These are phyloP conservation scores for Aureobasidium sp. DNA, from an alignment of 2,329 filamentous ascomycete genomes.

Conservation along the genomic window DNA sequence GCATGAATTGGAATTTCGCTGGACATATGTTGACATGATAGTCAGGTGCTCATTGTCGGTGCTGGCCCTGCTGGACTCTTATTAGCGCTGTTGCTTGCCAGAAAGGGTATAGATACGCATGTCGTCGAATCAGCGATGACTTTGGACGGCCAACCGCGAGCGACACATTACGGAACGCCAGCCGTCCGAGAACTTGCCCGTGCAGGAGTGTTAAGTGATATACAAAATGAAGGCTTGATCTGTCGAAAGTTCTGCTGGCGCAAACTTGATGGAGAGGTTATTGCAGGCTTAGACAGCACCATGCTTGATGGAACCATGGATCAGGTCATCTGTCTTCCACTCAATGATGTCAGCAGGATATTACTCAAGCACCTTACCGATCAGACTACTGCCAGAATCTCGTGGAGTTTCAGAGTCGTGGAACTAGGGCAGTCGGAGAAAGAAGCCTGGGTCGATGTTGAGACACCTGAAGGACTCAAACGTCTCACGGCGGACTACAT, in stretches of 20 bases:
- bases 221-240: too few relatives aligned
- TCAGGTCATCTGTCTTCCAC: not conserved
- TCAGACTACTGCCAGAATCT: not conserved
- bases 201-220: too few relatives aligned
- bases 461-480: not conserved
- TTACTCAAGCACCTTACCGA: not conserved
- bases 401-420: not conserved
- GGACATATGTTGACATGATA: too few relatives aligned
- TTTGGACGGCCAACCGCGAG: not conserved
- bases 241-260: too few relatives aligned
- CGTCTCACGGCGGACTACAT: not conserved
- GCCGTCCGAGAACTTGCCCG: slow-evolving; percentile 21
- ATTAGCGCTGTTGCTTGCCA: too few relatives aligned
- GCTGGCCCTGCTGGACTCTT: too few relatives aligned
- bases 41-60: too few relatives aligned
- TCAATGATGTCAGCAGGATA: not conserved
- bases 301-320: not conserved
- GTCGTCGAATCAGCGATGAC: too few relatives aligned
- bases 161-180: not conserved
- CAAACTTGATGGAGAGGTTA: too few relatives aligned
- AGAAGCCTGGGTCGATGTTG: not conserved
- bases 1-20: too few relatives aligned
- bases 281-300: not conserved
- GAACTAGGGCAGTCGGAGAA: not conserved
- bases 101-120: too few relatives aligned